These are phyloP conservation scores for Erigeron canadensis DNA, from an alignment of 129 eudicot genomes.

Conservation along the genomic window DNA sequence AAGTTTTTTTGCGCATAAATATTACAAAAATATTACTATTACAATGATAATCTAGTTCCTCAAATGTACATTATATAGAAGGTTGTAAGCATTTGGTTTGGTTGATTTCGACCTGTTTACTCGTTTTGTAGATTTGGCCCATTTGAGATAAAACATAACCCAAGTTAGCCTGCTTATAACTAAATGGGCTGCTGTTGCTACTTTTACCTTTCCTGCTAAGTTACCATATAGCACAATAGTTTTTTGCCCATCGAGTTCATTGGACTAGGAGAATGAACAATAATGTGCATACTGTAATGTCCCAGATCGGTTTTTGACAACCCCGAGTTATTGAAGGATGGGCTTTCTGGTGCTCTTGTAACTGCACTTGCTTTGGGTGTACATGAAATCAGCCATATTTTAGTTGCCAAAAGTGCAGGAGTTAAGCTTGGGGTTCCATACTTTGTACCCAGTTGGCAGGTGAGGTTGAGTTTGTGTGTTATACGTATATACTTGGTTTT, in stretches of 20 bases:
- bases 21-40: not conserved
- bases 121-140: not conserved
- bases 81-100: not conserved
- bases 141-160: not conserved
- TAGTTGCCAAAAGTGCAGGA: constrained; percentile 71
- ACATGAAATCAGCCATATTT: constrained; percentile 84
- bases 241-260: not conserved
- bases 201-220: not conserved
- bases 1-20: not conserved
- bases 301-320: constrained; percentile 83
- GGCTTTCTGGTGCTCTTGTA: constrained; percentile 95
- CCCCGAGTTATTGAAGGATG: constrained; percentile 67
- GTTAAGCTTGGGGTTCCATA: constrained; percentile 82
- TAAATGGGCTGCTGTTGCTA: too few relatives aligned
- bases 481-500: not conserved
- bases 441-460: constrained; percentile 99
- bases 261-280: constrained; percentile 15
- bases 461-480: constrained; percentile 37
- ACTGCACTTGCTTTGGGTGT: constrained; percentile 84
- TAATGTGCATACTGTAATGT: constrained; percentile 22
- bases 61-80: not conserved
- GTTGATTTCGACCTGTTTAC: not conserved
- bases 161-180: too few relatives aligned
- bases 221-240: not conserved
- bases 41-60: not conserved